Percentiles rank a stretch among this genome's conserved stretches.
Conservation (phyloP, 75 land plant genomes). For the Chamaecyparis obtusa region DNA sequence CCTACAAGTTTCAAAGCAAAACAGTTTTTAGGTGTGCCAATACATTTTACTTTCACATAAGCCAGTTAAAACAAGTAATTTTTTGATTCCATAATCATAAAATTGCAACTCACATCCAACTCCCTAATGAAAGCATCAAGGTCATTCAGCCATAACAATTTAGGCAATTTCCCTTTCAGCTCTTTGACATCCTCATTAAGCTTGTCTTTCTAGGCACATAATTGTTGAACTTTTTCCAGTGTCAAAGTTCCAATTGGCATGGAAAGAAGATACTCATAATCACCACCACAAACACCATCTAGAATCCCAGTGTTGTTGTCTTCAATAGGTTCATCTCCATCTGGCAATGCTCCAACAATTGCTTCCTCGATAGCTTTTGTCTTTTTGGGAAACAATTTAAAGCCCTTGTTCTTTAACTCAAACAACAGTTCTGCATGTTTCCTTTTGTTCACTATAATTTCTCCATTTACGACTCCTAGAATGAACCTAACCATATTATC, state of each 20-base stretch:
- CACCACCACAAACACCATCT: constrained; percentile 43
- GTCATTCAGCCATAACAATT: constrained; percentile 74
- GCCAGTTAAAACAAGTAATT: too few relatives aligned
- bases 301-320: constrained; percentile 24
- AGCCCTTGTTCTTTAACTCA: constrained; percentile 31
- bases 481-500: too few relatives aligned
- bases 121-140: constrained; percentile 66
- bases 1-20: too few relatives aligned
- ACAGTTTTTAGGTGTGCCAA: too few relatives aligned
- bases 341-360: constrained; percentile 51
- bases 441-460: too few relatives aligned
- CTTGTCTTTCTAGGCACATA: constrained; percentile 37
- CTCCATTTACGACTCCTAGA: too few relatives aligned
- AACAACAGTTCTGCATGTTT: constrained; percentile 65
- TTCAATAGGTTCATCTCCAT: constrained; percentile 29
- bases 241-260: too few relatives aligned
- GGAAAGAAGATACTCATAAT: constrained; percentile 29
- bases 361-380: constrained; percentile 49
- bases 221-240: too few relatives aligned
- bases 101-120: constrained; percentile 48
- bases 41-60: too few relatives aligned
- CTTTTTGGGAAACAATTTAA: constrained; percentile 92
- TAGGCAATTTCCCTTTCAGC: too few relatives aligned
- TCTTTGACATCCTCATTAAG: constrained; percentile 64
- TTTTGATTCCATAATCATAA: too few relatives aligned